phyloP scores from a whole-genome alignment of 257 asterid species.

The Phtheirospermum japonicum region DNA sequence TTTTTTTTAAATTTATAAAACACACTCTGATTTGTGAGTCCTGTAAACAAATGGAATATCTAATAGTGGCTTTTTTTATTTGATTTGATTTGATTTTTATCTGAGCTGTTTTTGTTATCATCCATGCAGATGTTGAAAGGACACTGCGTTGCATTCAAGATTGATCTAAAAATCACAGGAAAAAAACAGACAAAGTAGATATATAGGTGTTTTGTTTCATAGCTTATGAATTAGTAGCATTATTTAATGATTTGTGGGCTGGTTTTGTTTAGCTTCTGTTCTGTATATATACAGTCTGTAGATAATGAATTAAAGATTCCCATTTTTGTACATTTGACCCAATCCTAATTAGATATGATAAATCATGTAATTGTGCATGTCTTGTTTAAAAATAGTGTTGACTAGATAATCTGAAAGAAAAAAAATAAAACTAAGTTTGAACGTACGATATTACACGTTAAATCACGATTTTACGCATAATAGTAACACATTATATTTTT shows the following conservation, averaged over 20 bases:
- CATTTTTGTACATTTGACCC: background rate
- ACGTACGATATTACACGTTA: too few species aligned
- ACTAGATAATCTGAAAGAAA: too few species aligned
- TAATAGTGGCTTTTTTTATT: slow-evolving; percentile 21
- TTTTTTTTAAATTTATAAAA: background rate
- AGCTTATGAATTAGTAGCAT: too few species aligned
- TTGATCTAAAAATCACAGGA: slow-evolving; percentile 31
- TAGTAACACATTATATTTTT: too few species aligned
- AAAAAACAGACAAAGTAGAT: slow-evolving; percentile 18
- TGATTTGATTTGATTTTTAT: slow-evolving; percentile 26
- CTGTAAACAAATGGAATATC: slow-evolving; percentile 43
- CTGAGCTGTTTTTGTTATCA: slow-evolving; percentile 34
- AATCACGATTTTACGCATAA: too few species aligned
- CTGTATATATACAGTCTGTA: too few species aligned
- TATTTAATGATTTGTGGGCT: background rate
- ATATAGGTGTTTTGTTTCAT: too few species aligned
- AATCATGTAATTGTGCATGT: too few species aligned
- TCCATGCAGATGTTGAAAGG: slow-evolving; percentile 57
- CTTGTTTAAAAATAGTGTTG: too few species aligned
- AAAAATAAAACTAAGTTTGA: too few species aligned
- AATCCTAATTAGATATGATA: background rate
- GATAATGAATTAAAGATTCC: background rate
- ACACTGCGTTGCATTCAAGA: slow-evolving; percentile 40
- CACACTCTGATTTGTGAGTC: slow-evolving; percentile 54
- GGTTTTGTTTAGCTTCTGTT: background rate